Evolutionary conservation across 257 asterid genomes (phyloP).

Genomic region (Nicotiana undulata): DNA sequence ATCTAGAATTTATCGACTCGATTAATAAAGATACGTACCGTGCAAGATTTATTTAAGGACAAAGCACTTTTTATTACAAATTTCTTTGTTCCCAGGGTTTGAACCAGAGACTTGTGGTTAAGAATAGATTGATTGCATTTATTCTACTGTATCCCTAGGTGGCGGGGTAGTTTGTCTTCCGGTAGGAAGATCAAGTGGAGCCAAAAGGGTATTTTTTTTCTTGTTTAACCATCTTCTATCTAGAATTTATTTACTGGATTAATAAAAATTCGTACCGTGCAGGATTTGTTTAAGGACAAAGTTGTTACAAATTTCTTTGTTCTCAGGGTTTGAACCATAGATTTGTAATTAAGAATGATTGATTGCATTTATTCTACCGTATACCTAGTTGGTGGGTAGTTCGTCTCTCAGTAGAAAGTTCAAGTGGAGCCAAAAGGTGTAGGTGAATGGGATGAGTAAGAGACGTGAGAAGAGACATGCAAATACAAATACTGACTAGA

Average conservation of each 20-base stretch:
- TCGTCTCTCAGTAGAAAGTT: background rate
- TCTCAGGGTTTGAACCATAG: background rate
- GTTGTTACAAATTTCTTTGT: rapidly evolving
- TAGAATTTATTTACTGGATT: no score
- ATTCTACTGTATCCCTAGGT: no score
- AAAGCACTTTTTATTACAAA: no score
- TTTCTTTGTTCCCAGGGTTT: rapidly evolving
- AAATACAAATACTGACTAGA: background rate
- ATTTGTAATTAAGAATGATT: background rate
- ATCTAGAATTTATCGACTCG: no score
- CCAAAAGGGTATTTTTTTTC: constrained; percentile 9
- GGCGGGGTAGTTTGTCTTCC: background rate
- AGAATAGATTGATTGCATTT: background rate
- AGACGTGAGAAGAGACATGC: background rate
- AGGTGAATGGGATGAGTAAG: background rate
- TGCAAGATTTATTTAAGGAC: no score
- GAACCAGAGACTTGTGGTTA: background rate
- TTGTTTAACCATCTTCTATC: no score
- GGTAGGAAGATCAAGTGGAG: constrained; percentile 3
- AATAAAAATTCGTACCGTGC: no score
- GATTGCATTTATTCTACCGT: no score
- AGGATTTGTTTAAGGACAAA: no score
- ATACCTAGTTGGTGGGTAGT: no score
- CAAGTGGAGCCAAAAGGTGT: constrained; percentile 15
- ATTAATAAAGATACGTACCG: no score